A percentile compares a stretch with the other conserved stretches of the same genome.
These are phyloP conservation scores for Arachnopeziza araneosa DNA, from an alignment of 2,329 filamentous ascomycete species.

Conservation along the genomic window DNA sequence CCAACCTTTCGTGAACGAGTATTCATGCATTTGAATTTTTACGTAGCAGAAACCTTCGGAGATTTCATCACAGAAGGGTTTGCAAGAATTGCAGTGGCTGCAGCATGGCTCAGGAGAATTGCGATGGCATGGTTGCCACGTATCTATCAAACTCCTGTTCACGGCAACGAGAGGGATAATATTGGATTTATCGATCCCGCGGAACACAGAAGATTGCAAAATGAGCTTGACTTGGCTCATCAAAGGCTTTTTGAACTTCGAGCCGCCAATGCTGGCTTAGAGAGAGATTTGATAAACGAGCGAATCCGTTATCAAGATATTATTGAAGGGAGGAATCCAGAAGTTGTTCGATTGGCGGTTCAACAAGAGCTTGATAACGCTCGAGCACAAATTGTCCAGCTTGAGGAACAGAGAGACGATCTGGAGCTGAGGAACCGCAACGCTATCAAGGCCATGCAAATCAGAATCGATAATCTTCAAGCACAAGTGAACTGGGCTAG, in stretches of 20 bases:
- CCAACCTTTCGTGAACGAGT: too few species aligned
- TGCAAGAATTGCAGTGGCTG: too few species aligned
- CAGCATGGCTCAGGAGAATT: too few species aligned
- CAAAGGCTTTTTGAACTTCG: background rate
- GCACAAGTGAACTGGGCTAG: conserved; percentile 1
- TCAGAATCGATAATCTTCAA: conserved; percentile 2
- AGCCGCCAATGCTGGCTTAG: background rate
- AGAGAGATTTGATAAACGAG: background rate
- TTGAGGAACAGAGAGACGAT: background rate
- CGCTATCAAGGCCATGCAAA: background rate
- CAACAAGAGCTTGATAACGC: background rate
- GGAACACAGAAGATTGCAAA: background rate
- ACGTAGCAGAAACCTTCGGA: too few species aligned
- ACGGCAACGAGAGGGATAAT: background rate
- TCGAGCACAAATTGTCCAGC: background rate
- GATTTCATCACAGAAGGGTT: too few species aligned
- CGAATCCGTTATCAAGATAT: background rate
- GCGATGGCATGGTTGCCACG: too few species aligned
- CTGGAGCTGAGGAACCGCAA: background rate
- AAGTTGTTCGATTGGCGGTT: background rate
- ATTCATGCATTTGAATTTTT: too few species aligned
- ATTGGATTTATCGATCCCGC: background rate
- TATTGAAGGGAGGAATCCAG: background rate
- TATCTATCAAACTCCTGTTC: too few species aligned
- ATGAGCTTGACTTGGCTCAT: background rate